Conservation (phyloP, 768 basidiomycete species). For the Boletellus emodensis region DNA sequence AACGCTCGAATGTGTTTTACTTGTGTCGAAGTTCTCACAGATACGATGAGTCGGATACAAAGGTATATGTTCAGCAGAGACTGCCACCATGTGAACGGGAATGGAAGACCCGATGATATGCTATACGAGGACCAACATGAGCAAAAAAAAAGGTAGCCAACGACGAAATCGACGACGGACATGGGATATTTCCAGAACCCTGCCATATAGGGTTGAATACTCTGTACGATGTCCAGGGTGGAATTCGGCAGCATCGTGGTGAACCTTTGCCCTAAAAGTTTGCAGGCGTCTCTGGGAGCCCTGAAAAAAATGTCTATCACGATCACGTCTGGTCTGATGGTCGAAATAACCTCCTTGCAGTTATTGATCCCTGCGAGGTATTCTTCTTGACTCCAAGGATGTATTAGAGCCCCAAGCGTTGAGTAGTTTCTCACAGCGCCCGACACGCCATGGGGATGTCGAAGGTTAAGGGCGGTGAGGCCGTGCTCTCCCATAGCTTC, state of each 20-base stretch:
- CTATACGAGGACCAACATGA: background rate
- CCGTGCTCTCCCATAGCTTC: background rate
- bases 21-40: background rate
- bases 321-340: background rate
- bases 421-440: conserved; percentile 6
- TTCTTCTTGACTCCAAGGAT: conserved; percentile 7
- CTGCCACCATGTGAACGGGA: conserved; percentile 14
- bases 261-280: background rate
- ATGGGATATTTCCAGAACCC: conserved; percentile 5
- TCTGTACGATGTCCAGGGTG: background rate
- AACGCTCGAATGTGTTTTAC: background rate
- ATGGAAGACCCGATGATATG: conserved; percentile 6
- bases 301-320: background rate
- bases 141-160: background rate
- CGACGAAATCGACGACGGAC: background rate
- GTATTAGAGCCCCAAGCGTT: fast-evolving
- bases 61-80: conserved; percentile 9
- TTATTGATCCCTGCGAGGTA: conserved; percentile 1
- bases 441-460: background rate
- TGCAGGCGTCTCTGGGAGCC: conserved; percentile 4
- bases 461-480: background rate
- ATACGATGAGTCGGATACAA: background rate
- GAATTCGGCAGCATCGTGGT: background rate
- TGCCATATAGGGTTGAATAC: background rate
- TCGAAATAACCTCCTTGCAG: conserved; percentile 1